Base-by-base conservation (phyloP, 1,284 basidiomycete species). In the Apiotrichum domesticum region DNA sequence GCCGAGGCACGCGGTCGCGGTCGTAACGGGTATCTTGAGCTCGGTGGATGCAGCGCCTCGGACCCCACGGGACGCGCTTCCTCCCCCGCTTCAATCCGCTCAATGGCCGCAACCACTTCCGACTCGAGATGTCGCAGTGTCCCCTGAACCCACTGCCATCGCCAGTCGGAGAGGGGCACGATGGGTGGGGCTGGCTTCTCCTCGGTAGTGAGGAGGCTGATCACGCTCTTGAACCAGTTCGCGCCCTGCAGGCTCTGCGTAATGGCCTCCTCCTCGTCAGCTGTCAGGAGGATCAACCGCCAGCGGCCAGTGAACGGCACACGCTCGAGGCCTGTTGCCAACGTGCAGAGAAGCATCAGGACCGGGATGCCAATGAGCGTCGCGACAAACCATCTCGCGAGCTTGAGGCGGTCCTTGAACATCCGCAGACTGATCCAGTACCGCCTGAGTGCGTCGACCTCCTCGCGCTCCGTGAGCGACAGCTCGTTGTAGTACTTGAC, bases 211-310 rank as follows among this genome's bases (percentile, higher is more conserved):
- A 94, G 80, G 52, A 93, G 87, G 46, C 88, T 84, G 53, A 82
- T 81, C 37, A 95, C 86, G 46, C 88, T 86, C 59, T 82, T 80
- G 74, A 87, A 90, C 91, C 91, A 95, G 49, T 88, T 89, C 32
- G 83, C 77, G 8, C 89, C 90, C 42, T 85, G 83, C 11, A 95
- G 81, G 66, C 87, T 85, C 2, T 79, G 73, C 14, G 88, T 84
- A 42, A 95, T 88, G 15, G 84, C 83, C 47, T 92, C 88, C 70
- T 95, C 91, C 74, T 94, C 91, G 66, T 91, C 88, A 0, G 90
- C 88, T 1, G 90, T 92, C 8, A 95, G 81, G 11, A 93, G 80
- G 58, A 95, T 92, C 59, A 91, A 73, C 52, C 90, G 81, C 87
- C 86, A 89, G 64, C 90, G 80, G 61, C 90, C 90, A 6, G 90